These are phyloP conservation scores for Rhododendron simsii DNA, from an alignment of 148 eudicot genomes.

Conservation along the genomic window DNA sequence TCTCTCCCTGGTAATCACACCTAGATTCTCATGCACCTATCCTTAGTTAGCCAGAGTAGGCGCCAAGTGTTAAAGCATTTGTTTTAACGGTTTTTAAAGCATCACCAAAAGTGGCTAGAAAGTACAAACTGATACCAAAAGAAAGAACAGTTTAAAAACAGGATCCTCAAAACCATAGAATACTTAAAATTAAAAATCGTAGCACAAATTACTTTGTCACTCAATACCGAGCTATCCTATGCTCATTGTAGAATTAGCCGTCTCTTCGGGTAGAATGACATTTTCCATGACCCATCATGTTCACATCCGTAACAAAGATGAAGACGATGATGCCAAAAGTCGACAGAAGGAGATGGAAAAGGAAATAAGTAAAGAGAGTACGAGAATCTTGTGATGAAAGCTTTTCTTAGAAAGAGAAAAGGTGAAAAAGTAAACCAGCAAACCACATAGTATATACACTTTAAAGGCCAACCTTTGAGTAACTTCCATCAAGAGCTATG, in stretches of 20 bases:
- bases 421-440: background rate
- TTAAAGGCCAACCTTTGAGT: constrained; percentile 55
- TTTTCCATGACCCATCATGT: background rate
- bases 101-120: background rate
- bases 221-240: background rate
- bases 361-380: background rate
- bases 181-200: no score
- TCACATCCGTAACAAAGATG: background rate
- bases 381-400: background rate
- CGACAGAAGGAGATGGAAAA: background rate
- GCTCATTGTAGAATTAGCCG: background rate
- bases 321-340: background rate
- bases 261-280: background rate
- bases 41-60: background rate
- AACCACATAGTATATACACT: background rate
- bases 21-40: background rate
- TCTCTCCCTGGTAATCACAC: background rate
- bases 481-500: constrained; percentile 71
- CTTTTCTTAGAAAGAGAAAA: background rate
- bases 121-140: background rate
- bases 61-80: background rate
- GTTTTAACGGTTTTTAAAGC: background rate
- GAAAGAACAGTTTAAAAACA: background rate
- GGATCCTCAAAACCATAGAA: background rate
- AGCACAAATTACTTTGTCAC: background rate